These are phyloP conservation scores for Gryganskiella cystojenkinii DNA, from an alignment of 192 early-diverging fungal genomes.

Conservation along the genomic window DNA sequence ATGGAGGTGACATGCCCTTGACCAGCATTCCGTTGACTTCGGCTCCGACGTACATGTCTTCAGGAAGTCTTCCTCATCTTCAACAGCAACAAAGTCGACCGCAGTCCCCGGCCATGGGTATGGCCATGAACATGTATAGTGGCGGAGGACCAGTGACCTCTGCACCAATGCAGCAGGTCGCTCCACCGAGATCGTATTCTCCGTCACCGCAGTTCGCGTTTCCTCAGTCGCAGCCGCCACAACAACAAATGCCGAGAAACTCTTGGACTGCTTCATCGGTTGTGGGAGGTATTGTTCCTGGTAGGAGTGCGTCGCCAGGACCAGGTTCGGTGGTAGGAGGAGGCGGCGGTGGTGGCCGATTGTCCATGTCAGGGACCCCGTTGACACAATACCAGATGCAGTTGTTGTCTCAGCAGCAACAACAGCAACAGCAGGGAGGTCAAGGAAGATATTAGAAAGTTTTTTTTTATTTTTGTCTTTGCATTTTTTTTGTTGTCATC, in stretches of 20 bases:
- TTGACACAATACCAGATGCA: constrained; percentile 31
- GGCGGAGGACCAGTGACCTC: constrained; percentile 16
- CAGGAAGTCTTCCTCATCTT: not conserved
- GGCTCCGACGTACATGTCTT: constrained; percentile 15
- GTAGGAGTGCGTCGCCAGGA: no score
- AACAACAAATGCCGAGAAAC: constrained; percentile 11
- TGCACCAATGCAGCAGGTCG: constrained; percentile 6
- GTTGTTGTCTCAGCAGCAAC: constrained; percentile 21
- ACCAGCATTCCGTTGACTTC: constrained; percentile 9
- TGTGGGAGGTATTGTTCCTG: not conserved
- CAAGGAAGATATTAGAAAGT: constrained; percentile 1
- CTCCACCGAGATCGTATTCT: constrained; percentile 33
- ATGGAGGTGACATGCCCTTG: constrained; percentile 38
- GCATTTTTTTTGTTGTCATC: not conserved
- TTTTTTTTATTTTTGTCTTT: not conserved
- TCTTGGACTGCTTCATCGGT: constrained; percentile 17
- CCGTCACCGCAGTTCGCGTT: constrained; percentile 36
- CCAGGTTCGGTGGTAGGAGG: constrained; percentile 1
- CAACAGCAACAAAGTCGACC: constrained; percentile 21
- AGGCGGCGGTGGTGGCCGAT: not conserved
- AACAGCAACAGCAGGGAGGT: constrained; percentile 10
- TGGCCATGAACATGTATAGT: constrained; percentile 7
- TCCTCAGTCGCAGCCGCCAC: not conserved
- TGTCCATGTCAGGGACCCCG: constrained; percentile 17
- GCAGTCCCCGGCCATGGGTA: constrained; percentile 51